Evolutionary conservation across 2,329 filamentous ascomycete genomes (phyloP), one percentile per base, ranked within the genome.

Genomic region (Cercospora zeina): DNA sequence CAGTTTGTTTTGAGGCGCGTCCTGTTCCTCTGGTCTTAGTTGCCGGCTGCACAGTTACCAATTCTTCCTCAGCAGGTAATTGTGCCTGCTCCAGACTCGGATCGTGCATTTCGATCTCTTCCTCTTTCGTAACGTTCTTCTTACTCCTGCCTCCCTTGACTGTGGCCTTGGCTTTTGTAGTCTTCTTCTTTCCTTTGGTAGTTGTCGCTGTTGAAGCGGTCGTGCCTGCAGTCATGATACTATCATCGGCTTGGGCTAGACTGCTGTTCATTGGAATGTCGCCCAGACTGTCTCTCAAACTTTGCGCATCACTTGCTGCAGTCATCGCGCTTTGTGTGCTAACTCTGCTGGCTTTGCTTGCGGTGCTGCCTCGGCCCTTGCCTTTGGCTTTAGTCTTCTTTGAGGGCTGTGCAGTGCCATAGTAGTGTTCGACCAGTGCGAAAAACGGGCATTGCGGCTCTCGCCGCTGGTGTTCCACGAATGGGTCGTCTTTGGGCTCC

Each of bases 401-500:
- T 16, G 58, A 53, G 11, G 63, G 62, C 13, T 66, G 65, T 30
- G 58, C 34, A 47, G 54, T 47, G 16, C 68, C 67, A 36, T 70
- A 65, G 54, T 81, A 71, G 10, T 65, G 75, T 68, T 80, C 85
- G 27, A 84, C 81, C 30, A 96, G 83, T 1, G 80, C 77, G 72
- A 97, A 97, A 78, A 96, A 97, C 13, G 86, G 82, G 73, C 95
- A 99, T 24, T 88, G 82, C 0, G 91, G 85, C 1, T 88, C 89
- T 68, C 95, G 87, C 59, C 85, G 87, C 70, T 87, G 86, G 73
- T 99, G 95, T 74, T 99, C 95, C 64, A 96, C 87, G 87, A 89
- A 85, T 64, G 95, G 95, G 73, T 96, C 91, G 75, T 99, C 95
- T 62, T 88, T 87, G 1, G 89, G 88, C 73, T 97, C 95, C 95